These are phyloP conservation scores for Rutstroemia sp. DNA, from an alignment of 2,329 filamentous ascomycete genomes.

Conservation along the genomic window DNA sequence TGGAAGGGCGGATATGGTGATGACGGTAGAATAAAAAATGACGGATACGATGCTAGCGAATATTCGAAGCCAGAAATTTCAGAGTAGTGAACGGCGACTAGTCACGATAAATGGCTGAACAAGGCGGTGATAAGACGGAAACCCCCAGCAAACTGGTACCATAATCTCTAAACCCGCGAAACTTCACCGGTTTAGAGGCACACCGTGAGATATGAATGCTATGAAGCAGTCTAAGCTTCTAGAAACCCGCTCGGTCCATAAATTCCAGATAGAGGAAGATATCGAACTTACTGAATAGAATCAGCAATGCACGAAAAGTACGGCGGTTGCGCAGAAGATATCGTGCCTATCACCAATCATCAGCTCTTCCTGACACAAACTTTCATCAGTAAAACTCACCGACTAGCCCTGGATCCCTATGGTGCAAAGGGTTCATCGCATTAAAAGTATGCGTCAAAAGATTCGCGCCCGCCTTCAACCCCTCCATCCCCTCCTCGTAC, in stretches of 20 bases:
- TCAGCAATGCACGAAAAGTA: conserved; percentile 48
- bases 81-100: no score
- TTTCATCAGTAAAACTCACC: conserved; percentile 25
- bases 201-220: no score
- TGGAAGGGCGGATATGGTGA: no score
- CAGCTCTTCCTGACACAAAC: background rate
- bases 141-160: no score
- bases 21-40: no score
- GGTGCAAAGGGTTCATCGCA: conserved; percentile 43
- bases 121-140: no score
- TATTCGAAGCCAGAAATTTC: no score
- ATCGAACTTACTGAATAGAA: conserved; percentile 36
- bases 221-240: background rate
- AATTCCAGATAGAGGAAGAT: background rate
- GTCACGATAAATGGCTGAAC: no score
- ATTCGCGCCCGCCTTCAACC: conserved; percentile 40
- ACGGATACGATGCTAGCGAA: no score
- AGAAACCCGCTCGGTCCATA: background rate
- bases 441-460: conserved; percentile 48
- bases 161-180: no score
- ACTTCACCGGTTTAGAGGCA: no score
- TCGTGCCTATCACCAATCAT: conserved; percentile 14
- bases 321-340: conserved; percentile 29
- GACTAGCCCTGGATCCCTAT: conserved; percentile 43
- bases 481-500: conserved; percentile 38